These are phyloP conservation scores for Xylariomycetidae sp. DNA, from an alignment of 2,329 filamentous ascomycete species.

Conservation along the genomic window DNA sequence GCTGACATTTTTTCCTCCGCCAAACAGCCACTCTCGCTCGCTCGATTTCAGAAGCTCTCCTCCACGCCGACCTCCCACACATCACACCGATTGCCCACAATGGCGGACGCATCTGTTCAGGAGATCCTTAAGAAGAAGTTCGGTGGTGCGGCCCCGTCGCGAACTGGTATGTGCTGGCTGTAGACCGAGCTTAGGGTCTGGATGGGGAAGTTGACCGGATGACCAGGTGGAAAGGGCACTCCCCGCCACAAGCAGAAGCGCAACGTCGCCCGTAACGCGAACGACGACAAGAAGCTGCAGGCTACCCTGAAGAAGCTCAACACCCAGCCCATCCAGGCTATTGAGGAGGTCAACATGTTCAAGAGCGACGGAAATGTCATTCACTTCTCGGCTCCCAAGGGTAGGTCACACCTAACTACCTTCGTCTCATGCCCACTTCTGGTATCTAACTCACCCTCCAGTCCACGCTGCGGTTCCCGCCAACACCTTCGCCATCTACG, in stretches of 20 bases:
- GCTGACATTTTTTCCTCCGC: too few species aligned
- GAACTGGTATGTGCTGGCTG: constrained; percentile 24
- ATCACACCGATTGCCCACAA: too few species aligned
- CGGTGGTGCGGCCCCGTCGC: constrained; percentile 25
- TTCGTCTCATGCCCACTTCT: constrained; percentile 1
- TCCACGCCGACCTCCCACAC: neutral
- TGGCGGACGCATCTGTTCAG: constrained; percentile 34
- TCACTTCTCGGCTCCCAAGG: constrained; percentile 96
- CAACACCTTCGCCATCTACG: constrained; percentile 99
- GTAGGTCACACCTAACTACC: constrained; percentile 46
- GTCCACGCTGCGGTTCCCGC: constrained; percentile 94
- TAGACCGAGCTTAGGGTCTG: neutral
- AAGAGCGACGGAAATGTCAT: constrained; percentile 99
- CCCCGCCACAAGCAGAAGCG: constrained; percentile 98
- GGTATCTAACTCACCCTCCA: constrained; percentile 31
- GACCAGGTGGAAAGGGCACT: constrained; percentile 81
- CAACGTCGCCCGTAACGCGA: constrained; percentile 83
- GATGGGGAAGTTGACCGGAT: neutral
- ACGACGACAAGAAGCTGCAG: constrained; percentile 99
- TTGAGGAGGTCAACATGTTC: constrained; percentile 99
- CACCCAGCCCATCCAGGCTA: constrained; percentile 97
- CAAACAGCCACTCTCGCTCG: too few species aligned
- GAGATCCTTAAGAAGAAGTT: constrained; percentile 35
- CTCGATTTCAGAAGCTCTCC: too few species aligned
- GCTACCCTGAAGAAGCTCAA: constrained; percentile 97